Conservation (phyloP, 805 yeast species). For the Naumovozyma castellii region DNA sequence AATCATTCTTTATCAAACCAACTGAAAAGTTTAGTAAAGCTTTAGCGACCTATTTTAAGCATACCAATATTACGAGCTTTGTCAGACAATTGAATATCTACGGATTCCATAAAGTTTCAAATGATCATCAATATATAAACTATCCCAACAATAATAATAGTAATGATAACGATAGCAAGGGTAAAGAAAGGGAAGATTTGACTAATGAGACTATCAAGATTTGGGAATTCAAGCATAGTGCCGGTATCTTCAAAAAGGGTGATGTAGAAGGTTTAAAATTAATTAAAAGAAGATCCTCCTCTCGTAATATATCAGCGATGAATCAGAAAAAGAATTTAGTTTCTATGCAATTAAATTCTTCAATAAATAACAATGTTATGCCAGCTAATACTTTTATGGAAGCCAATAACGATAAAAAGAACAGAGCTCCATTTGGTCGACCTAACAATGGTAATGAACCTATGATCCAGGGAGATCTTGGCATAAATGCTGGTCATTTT, state of each 20-base stretch:
- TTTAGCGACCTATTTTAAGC: constrained; percentile 57
- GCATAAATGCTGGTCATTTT: not conserved
- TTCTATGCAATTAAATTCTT: constrained; percentile 6
- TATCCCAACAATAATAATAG: not conserved
- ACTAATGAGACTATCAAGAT: constrained; percentile 16
- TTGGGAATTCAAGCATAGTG: constrained; percentile 89
- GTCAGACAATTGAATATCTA: constrained; percentile 76
- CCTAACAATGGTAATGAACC: not conserved
- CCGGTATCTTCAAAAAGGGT: constrained; percentile 71
- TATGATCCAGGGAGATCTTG: not conserved
- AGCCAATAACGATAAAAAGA: not conserved
- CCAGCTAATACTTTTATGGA: not conserved
- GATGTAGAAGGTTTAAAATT: constrained; percentile 61
- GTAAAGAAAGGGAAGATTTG: constrained; percentile 2
- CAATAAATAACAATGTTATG: not conserved
- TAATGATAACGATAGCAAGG: not conserved
- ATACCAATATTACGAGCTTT: constrained; percentile 70
- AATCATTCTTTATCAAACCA: constrained; percentile 72
- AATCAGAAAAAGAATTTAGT: constrained; percentile 10
- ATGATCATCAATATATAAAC: constrained; percentile 5
- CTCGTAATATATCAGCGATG: constrained; percentile 22
- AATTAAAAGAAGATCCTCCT: constrained; percentile 69
- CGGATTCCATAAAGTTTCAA: constrained; percentile 63
- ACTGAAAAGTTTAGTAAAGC: constrained; percentile 81
- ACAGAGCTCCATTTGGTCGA: no score